Evolutionary conservation across 495 filamentous ascomycete genomes (phyloP), one percentile per base, ranked within the genome.

Genomic region (Thozetella sp.): DNA sequence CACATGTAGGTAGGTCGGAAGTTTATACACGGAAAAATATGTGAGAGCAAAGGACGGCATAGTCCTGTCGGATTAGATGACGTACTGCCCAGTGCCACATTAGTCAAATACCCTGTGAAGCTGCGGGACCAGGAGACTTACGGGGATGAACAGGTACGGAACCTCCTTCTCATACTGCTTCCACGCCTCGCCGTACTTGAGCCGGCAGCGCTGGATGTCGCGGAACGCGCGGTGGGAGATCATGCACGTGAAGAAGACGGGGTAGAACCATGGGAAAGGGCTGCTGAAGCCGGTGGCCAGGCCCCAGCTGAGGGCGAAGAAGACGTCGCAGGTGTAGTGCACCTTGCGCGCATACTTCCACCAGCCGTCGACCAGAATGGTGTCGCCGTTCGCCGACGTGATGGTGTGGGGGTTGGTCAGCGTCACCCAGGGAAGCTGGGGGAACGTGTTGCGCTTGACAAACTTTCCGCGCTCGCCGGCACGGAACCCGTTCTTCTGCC

Each of bases 201-300:
- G 82, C 43, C 86, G 82, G 77, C 95, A 99, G 57, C 88, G 81
- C 64, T 90, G 80, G 59, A 96, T 93, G 75, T 99, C 95, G 57
- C 95, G 85, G 69, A 80, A 80, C 22, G 92, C 90, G 57, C 95
- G 90, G 76, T 99, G 95, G 17, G 86, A 77, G 70, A 99, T 98
- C 95, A 99, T 98, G 66, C 74, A 78, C 23, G 81, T 77, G 72
- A 99, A 99, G 80, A 99, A 99, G 45, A 91, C 72, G 13, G 93
- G 91, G 67, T 98, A 96, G 74, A 99, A 99, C 93, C 94, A 99
- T 1, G 95, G 95, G 77, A 98, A 93, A 2, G 95, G 94, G 72
- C 86, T 91, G 22, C 77, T 80, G 61, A 88, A 87, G 2, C 85
- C 85, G 10, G 83, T 86, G 58, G 87, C 79, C 26, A 88, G 64